A percentile compares a stretch with the other conserved stretches of the same genome.
Conservation (phyloP, 1,284 basidiomycete genomes). For the Inonotus obliquus region DNA sequence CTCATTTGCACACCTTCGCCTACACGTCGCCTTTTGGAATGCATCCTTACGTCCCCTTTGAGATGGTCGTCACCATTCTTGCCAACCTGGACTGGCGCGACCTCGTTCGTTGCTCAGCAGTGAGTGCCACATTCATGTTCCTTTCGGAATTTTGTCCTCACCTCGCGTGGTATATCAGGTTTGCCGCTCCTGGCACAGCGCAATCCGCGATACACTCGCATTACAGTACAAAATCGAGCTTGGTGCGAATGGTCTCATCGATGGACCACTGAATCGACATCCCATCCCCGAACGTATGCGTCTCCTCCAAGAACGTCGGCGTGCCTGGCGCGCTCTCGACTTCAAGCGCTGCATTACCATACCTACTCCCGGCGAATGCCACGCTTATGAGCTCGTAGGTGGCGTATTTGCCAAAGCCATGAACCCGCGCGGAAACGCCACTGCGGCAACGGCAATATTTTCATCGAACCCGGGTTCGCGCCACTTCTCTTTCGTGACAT, state of each 20-base stretch:
- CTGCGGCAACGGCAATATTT: not conserved
- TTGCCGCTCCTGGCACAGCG: constrained; percentile 32
- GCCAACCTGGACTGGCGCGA: constrained; percentile 22
- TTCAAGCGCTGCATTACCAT: constrained; percentile 32
- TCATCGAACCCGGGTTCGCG: constrained; percentile 22
- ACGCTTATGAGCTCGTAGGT: constrained; percentile 54
- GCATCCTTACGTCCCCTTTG: constrained; percentile 23
- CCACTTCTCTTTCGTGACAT: constrained; percentile 34
- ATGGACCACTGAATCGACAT: constrained; percentile 23
- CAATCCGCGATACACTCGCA: constrained; percentile 34
- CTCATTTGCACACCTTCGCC: not conserved
- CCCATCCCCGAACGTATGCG: constrained; percentile 33
- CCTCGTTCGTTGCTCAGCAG: constrained; percentile 23
- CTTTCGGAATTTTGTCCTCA: not conserved
- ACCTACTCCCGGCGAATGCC: constrained; percentile 37
- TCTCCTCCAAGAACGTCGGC: constrained; percentile 35
- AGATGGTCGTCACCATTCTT: constrained; percentile 27
- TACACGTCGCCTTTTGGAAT: constrained; percentile 3
- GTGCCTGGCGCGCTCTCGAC: constrained; percentile 38
- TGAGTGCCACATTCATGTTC: constrained; percentile 15
- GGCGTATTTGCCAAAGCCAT: constrained; percentile 48
- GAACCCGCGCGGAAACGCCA: constrained; percentile 15
- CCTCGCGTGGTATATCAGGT: constrained; percentile 30
- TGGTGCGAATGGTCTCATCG: constrained; percentile 39
- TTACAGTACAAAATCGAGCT: constrained; percentile 49